These are phyloP conservation scores for Irpex lacteus DNA, from an alignment of 1,284 basidiomycete genomes.

Conservation along the genomic window DNA sequence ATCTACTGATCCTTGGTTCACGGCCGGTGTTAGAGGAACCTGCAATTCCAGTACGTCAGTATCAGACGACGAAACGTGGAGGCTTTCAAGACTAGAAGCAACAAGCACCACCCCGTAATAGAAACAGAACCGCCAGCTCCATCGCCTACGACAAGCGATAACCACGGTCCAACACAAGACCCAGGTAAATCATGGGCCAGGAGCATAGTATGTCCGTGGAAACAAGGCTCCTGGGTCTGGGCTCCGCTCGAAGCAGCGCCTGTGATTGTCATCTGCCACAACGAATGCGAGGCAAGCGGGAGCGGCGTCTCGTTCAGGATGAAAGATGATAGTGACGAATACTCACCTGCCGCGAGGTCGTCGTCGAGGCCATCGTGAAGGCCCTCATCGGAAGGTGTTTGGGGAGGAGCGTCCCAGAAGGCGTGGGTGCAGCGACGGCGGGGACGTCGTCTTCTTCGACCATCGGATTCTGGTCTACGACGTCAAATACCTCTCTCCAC, in stretches of 20 bases:
- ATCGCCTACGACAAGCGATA: too few species aligned
- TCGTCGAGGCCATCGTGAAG: conserved; percentile 60
- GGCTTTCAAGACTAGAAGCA: not conserved
- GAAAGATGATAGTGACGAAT: not conserved
- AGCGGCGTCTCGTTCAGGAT: not conserved
- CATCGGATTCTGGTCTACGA: conserved; percentile 49
- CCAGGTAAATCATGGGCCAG: not conserved
- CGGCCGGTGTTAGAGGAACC: not conserved
- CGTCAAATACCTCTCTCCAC: conserved; percentile 49
- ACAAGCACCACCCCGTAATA: not conserved
- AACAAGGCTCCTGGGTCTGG: not conserved
- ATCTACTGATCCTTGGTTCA: not conserved
- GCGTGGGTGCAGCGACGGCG: conserved; percentile 12
- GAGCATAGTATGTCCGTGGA: not conserved
- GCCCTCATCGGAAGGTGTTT: conserved; percentile 63
- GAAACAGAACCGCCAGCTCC: not conserved
- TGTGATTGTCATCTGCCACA: not conserved
- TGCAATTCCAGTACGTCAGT: not conserved
- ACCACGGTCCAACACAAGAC: not conserved
- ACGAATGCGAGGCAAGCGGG: not conserved
- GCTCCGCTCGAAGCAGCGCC: not conserved
- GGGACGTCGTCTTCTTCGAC: conserved; percentile 43
- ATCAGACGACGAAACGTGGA: not conserved
- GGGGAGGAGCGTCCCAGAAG: conserved; percentile 45
- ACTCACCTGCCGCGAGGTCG: conserved; percentile 21